These are phyloP conservation scores for Phytophthora podocarpi DNA, from an alignment of 352 stramenopile species.

Conservation along the genomic window DNA sequence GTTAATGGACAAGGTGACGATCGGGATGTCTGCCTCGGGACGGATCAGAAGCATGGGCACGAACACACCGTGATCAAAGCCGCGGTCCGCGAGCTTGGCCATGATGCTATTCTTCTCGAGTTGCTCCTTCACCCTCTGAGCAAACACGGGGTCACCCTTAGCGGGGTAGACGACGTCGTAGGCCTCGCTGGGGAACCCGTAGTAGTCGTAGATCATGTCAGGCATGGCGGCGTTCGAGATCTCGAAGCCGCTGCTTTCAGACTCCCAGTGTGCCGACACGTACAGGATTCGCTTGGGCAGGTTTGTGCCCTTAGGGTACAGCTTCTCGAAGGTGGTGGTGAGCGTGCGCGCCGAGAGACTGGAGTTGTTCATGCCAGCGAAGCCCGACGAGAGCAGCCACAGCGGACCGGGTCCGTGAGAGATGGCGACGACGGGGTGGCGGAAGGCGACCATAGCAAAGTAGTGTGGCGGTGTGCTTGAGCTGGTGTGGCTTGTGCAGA, in stretches of 20 bases:
- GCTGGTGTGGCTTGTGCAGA: not conserved
- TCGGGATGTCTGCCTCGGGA: constrained; percentile 86
- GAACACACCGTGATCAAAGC: constrained; percentile 93
- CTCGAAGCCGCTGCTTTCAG: constrained; percentile 38
- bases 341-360: constrained; percentile 28
- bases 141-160: constrained; percentile 73
- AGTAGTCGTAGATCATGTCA: constrained; percentile 91
- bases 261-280: constrained; percentile 90
- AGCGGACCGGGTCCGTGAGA: constrained; percentile 66
- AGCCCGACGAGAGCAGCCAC: constrained; percentile 49
- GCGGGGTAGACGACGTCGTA: constrained; percentile 89
- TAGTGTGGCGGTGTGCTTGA: not conserved
- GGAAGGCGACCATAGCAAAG: constrained; percentile 24
- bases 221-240: constrained; percentile 59
- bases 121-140: constrained; percentile 64
- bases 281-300: constrained; percentile 80
- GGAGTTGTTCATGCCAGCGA: constrained; percentile 37
- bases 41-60: constrained; percentile 92
- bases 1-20: constrained; percentile 83
- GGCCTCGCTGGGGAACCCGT: constrained; percentile 82
- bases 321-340: constrained; percentile 37
- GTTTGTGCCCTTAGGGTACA: constrained; percentile 40
- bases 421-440: constrained; percentile 44
- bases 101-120: constrained; percentile 57
- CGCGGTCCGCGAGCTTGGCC: constrained; percentile 52